Conservation (phyloP, 345 rosid genomes). For the Populus ilicifolia region DNA sequence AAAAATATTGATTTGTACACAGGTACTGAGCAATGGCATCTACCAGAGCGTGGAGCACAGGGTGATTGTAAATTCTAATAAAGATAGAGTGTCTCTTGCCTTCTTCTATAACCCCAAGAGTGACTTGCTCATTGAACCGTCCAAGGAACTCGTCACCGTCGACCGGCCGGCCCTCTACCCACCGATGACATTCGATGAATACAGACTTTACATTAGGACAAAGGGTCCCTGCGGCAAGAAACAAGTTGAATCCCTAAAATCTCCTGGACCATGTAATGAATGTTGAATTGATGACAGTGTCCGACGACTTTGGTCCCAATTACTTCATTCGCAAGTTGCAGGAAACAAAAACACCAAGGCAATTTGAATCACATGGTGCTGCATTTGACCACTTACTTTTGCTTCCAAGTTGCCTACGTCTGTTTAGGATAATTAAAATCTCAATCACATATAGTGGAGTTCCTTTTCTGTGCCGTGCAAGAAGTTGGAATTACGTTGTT, state of each 20-base stretch:
- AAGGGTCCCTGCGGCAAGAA: constrained; percentile 23
- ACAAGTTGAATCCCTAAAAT: constrained; percentile 22
- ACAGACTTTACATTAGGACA: constrained; percentile 23
- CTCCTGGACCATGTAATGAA: neutral
- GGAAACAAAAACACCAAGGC: neutral
- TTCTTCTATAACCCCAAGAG: constrained; percentile 30
- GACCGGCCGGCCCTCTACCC: constrained; percentile 24
- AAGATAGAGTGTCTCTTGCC: constrained; percentile 29
- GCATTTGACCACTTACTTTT: neutral
- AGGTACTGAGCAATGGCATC: constrained; percentile 25
- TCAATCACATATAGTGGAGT: neutral
- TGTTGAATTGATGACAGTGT: neutral
- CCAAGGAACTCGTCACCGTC: constrained; percentile 17
- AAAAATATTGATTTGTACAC: neutral
- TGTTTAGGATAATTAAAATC: neutral
- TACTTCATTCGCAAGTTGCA: neutral
- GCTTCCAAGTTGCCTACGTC: neutral
- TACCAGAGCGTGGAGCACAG: constrained; percentile 32
- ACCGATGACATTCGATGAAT: constrained; percentile 21
- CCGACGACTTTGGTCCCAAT: neutral
- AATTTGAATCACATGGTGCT: neutral
- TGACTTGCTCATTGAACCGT: constrained; percentile 20
- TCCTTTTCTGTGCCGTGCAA: neutral
- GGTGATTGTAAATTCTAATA: constrained; percentile 24
- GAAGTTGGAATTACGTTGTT: neutral